Percentiles rank a stretch among this genome's conserved stretches.
These are phyloP conservation scores for Panaeolus papilionaceus DNA, from an alignment of 768 basidiomycete species.

Conservation along the genomic window DNA sequence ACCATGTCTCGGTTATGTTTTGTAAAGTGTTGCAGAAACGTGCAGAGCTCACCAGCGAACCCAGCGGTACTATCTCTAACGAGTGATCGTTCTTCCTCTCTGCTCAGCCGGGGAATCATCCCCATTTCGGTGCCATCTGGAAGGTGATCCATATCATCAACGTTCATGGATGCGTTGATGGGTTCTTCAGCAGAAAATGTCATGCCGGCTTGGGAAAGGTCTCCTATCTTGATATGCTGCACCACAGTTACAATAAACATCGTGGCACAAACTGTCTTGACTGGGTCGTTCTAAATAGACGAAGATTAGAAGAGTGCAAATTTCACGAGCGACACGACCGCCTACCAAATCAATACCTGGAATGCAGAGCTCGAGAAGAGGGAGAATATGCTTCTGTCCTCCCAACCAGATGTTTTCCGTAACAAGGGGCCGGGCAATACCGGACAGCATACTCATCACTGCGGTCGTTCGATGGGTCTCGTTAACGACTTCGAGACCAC, in stretches of 20 bases:
- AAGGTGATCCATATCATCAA: conserved; percentile 54
- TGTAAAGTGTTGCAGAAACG: not conserved
- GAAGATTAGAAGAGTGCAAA: conserved; percentile 5
- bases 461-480: conserved; percentile 96
- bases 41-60: conserved; percentile 66
- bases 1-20: conserved; percentile 7
- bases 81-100: conserved; percentile 73
- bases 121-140: conserved; percentile 59
- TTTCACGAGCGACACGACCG: conserved; percentile 12
- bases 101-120: conserved; percentile 49
- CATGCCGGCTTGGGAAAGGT: conserved; percentile 69
- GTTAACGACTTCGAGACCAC: conserved; percentile 90
- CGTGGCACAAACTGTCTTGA: conserved; percentile 80
- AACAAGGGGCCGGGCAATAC: conserved; percentile 76
- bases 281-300: conserved; percentile 70
- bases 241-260: conserved; percentile 78
- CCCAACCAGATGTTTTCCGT: conserved; percentile 81
- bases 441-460: conserved; percentile 83
- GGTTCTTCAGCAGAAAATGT: conserved; percentile 60
- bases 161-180: conserved; percentile 58
- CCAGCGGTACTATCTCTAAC: conserved; percentile 79
- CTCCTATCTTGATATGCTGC: conserved; percentile 80
- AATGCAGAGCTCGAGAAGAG: conserved; percentile 85
- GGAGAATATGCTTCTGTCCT: conserved; percentile 88
- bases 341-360: conserved; percentile 91